A percentile compares a stretch with the other conserved stretches of the same genome.
Evolutionary conservation across 768 basidiomycete species (phyloP).

Genomic region (Tricholoma sp.): DNA sequence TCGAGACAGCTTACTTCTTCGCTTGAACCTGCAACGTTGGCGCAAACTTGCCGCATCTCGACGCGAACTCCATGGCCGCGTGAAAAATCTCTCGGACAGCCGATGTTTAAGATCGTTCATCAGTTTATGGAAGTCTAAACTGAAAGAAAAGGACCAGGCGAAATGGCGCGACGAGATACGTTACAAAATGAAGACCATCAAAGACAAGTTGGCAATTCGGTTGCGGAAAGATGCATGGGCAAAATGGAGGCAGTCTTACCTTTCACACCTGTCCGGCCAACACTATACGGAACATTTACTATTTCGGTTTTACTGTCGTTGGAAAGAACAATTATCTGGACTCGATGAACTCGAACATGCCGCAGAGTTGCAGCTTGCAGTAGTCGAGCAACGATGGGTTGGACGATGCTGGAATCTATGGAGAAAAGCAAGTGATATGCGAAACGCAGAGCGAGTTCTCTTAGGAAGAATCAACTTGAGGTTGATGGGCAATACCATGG

Average conservation of each 20-base stretch:
- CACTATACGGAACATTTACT: constrained; percentile 43
- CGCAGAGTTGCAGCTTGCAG: constrained; percentile 45
- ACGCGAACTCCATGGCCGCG: constrained; percentile 36
- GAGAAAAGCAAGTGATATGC: constrained; percentile 42
- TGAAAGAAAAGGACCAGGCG: constrained; percentile 50
- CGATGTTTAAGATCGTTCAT: constrained; percentile 41
- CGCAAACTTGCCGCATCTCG: constrained; percentile 33
- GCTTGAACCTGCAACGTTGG: constrained; percentile 59
- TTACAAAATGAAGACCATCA: constrained; percentile 56
- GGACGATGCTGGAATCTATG: constrained; percentile 53
- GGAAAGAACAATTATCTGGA: constrained; percentile 43
- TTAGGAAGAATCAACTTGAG: constrained; percentile 40
- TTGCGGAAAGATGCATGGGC: constrained; percentile 55
- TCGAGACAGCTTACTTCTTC: constrained; percentile 59
- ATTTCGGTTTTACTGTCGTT: constrained; percentile 40
- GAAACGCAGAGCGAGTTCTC: constrained; percentile 40
- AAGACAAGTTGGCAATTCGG: constrained; percentile 48
- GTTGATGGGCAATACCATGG: constrained; percentile 42
- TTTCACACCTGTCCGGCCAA: constrained; percentile 45
- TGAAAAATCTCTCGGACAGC: constrained; percentile 37
- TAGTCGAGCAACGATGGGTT: constrained; percentile 30
- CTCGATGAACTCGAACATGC: constrained; percentile 40
- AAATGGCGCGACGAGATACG: constrained; percentile 71
- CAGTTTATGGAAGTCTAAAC: constrained; percentile 46
- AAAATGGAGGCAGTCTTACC: constrained; percentile 60